Conservation (phyloP, 2,329 filamentous ascomycete species). For the Diaporthe sp. region DNA sequence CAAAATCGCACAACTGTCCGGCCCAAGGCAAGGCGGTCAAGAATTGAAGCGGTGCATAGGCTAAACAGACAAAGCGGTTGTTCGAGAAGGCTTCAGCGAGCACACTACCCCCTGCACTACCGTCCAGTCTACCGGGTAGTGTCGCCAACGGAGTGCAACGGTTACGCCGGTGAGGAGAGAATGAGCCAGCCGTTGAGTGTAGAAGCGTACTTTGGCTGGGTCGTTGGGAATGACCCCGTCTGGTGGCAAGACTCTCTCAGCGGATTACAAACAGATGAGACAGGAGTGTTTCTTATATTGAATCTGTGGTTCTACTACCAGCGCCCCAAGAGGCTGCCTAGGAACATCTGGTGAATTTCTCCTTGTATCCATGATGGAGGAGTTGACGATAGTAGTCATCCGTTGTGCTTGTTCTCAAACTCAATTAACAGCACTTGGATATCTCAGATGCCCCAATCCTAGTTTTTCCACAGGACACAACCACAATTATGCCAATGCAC, state of each 20-base stretch:
- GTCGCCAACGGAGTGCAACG: not conserved
- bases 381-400: no score
- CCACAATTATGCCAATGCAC: not conserved
- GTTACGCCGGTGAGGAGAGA: not conserved
- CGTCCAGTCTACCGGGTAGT: not conserved
- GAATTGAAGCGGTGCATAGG: conserved; percentile 11
- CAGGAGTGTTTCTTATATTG: not conserved
- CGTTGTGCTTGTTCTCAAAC: not conserved
- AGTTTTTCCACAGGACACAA: not conserved
- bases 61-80: conserved; percentile 30
- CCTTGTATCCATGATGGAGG: no score
- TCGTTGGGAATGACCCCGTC: not conserved
- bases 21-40: not conserved
- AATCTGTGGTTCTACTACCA: not conserved
- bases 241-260: not conserved
- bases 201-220: not conserved
- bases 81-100: conserved; percentile 1
- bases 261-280: not conserved
- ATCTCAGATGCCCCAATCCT: not conserved
- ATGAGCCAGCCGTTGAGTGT: not conserved
- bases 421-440: not conserved
- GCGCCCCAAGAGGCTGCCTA: not conserved
- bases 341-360: no score
- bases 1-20: not conserved
- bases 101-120: not conserved